These are phyloP conservation scores for Nephelium lappaceum DNA, from an alignment of 345 rosid species.

Conservation along the genomic window DNA sequence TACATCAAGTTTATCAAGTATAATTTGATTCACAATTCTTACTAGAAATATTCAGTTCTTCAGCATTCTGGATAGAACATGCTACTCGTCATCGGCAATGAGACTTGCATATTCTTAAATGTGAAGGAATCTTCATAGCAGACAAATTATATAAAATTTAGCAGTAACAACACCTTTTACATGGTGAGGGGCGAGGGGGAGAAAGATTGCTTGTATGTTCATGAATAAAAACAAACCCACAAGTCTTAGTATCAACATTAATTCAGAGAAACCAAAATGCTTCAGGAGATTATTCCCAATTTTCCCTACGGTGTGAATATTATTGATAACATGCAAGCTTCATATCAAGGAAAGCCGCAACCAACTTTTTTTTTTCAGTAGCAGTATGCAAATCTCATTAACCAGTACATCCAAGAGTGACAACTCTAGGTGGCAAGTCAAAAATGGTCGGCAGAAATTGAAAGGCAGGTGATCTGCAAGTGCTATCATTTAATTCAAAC, in stretches of 20 bases:
- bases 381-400: no score
- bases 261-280: background rate
- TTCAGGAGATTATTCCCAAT: background rate
- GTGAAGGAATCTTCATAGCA: background rate
- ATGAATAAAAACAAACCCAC: background rate
- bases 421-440: background rate
- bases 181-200: no score
- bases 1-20: background rate
- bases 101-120: constrained; percentile 7
- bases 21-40: background rate
- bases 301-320: background rate
- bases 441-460: background rate
- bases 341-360: background rate
- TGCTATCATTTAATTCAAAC: no score
- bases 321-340: background rate
- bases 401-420: background rate
- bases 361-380: background rate
- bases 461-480: no score
- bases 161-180: no score
- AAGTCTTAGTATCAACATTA: background rate
- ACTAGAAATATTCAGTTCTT: background rate
- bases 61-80: background rate
- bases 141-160: background rate
- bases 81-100: background rate
- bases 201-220: background rate